Conservation (phyloP, 306 rosid species). For the Biancaea sappan region DNA sequence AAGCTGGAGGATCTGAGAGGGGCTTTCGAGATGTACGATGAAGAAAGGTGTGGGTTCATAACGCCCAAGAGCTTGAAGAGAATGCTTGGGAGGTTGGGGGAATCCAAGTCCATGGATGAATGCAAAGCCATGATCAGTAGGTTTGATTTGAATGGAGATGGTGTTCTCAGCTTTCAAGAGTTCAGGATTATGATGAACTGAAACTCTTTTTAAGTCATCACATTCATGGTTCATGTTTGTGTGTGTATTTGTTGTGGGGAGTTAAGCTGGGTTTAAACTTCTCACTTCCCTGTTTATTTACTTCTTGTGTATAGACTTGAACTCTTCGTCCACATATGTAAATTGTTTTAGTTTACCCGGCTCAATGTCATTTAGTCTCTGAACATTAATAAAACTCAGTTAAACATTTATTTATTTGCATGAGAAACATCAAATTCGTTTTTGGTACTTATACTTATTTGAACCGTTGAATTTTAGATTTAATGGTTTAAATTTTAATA, state of each 20-base stretch:
- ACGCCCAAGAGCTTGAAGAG: slow-evolving; percentile 74
- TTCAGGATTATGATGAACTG: slow-evolving; percentile 75
- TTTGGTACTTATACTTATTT: too few species aligned
- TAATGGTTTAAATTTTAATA: too few species aligned
- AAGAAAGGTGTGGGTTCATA: slow-evolving; percentile 65
- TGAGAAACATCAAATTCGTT: too few species aligned
- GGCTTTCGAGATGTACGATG: slow-evolving; percentile 74
- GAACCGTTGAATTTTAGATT: too few species aligned
- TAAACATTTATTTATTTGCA: too few species aligned
- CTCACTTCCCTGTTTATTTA: too few species aligned
- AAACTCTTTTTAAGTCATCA: too few species aligned
- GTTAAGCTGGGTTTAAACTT: not conserved
- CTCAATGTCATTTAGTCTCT: too few species aligned
- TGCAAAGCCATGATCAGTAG: slow-evolving; percentile 68
- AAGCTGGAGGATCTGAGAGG: slow-evolving; percentile 64
- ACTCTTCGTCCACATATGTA: too few species aligned
- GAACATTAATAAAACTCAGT: too few species aligned
- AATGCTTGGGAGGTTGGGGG: slow-evolving; percentile 74
- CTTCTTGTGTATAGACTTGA: too few species aligned
- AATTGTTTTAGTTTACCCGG: too few species aligned
- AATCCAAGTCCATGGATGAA: slow-evolving; percentile 56
- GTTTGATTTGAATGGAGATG: slow-evolving; percentile 89
- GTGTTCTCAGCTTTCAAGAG: slow-evolving; percentile 71
- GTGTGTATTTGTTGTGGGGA: not conserved
- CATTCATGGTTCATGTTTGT: not conserved